These are phyloP conservation scores for Oehlia diaphana DNA, from an alignment of 192 early-diverging fungal genomes.

Conservation along the genomic window DNA sequence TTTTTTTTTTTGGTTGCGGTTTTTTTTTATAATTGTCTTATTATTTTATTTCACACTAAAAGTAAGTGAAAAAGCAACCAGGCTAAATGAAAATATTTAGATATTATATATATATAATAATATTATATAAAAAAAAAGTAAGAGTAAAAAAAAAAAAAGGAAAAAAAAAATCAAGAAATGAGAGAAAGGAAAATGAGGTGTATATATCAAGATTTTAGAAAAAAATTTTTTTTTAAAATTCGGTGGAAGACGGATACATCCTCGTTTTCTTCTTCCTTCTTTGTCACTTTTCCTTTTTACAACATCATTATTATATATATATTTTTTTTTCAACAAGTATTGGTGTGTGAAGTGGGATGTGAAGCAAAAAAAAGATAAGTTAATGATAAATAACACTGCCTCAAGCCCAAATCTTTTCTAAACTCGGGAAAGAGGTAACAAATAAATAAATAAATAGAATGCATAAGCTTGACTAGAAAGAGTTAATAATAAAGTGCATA, in stretches of 20 bases:
- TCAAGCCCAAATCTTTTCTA: background rate
- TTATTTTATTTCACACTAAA: background rate
- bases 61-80: background rate
- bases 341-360: background rate
- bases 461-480: background rate
- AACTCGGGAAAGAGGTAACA: conserved; percentile 5
- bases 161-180: background rate
- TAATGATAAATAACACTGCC: background rate
- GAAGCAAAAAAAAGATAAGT: background rate
- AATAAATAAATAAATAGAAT: conserved; percentile 16
- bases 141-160: background rate
- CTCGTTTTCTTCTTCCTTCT: conserved; percentile 19
- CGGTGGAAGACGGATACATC: background rate
- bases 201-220: conserved; percentile 4
- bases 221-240: conserved; percentile 6
- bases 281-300: conserved; percentile 6
- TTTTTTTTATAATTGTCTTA: background rate
- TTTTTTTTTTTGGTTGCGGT: background rate
- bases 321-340: background rate
- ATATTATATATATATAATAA: background rate
- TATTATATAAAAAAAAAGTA: background rate
- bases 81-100: background rate
- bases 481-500: background rate
- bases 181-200: background rate
- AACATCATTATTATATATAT: conserved; percentile 6